Percentiles rank a stretch among this genome's conserved stretches.
Conservation (phyloP, 2,329 filamentous ascomycete genomes). For the Fusarium solani-melongenae region DNA sequence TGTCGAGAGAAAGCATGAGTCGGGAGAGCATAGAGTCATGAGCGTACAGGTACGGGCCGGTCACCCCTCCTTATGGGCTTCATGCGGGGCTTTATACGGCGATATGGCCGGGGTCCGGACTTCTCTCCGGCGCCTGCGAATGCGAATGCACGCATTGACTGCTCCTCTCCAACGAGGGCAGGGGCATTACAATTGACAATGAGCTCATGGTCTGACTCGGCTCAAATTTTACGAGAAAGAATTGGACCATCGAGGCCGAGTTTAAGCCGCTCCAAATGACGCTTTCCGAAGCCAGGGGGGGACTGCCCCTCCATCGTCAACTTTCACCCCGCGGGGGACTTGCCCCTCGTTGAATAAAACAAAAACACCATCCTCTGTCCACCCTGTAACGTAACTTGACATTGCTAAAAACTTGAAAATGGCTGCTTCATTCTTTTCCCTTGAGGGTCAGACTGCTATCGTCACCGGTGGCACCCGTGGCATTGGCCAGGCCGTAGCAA, state of each 20-base stretch:
- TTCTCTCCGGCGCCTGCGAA: conserved; percentile 21
- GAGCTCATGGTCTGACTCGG: not conserved
- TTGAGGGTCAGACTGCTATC: conserved; percentile 67
- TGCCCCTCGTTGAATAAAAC: conserved; percentile 17
- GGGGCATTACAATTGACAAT: conserved; percentile 2
- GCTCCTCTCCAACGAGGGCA: conserved; percentile 1
- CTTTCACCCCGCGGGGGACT: conserved; percentile 15
- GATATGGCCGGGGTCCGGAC: conserved; percentile 10
- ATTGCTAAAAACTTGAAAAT: conserved; percentile 39
- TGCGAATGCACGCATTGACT: not conserved
- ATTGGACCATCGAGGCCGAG: conserved; percentile 4
- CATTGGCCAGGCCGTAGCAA: conserved; percentile 67
- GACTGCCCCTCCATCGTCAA: conserved; percentile 7
- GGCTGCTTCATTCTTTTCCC: conserved; percentile 60
- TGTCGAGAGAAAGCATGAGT: not conserved
- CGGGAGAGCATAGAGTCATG: not conserved
- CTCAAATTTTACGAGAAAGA: not conserved
- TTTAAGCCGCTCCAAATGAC: not conserved
- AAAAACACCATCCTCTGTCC: conserved; percentile 2
- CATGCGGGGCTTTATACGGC: conserved; percentile 15
- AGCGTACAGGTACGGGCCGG: conserved; percentile 3
- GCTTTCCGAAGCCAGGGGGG: not conserved
- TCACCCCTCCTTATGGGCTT: conserved; percentile 3
- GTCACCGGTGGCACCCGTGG: conserved; percentile 68
- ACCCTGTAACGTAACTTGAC: not conserved